These are phyloP conservation scores for Sporobolus alterniflorus DNA, from an alignment of 202 grass and related monocot species.

Conservation along the genomic window DNA sequence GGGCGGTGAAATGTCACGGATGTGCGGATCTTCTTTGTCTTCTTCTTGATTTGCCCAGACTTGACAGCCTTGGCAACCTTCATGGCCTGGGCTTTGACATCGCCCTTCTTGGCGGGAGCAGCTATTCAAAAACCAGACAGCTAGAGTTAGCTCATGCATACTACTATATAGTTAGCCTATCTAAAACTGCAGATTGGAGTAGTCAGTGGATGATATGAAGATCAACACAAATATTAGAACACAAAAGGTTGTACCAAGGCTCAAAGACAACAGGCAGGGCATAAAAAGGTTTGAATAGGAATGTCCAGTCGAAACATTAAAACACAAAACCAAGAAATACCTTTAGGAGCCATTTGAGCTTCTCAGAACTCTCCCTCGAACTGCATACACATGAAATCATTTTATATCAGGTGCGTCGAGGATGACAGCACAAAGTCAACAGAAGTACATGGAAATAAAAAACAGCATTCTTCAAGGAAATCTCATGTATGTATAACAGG, in stretches of 20 bases:
- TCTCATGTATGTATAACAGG: neutral
- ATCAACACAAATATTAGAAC: neutral
- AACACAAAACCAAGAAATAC: neutral
- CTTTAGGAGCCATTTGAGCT: slow-evolving; percentile 48
- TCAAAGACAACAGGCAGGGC: too few species aligned
- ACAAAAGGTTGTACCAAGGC: too few species aligned
- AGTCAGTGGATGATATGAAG: neutral
- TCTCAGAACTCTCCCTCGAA: slow-evolving; percentile 13
- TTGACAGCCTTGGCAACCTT: slow-evolving; percentile 83
- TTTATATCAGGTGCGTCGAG: neutral
- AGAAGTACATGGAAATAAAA: neutral
- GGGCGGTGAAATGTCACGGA: slow-evolving; percentile 74
- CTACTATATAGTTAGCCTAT: neutral
- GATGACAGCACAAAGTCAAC: neutral
- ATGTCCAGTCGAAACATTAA: neutral
- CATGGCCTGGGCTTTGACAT: slow-evolving; percentile 64
- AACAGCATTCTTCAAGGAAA: too few species aligned
- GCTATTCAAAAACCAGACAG: slow-evolving; percentile 1
- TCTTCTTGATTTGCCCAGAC: slow-evolving; percentile 53
- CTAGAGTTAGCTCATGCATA: neutral
- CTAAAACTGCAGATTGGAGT: neutral
- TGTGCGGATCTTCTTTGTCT: slow-evolving; percentile 69
- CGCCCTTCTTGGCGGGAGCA: slow-evolving; percentile 44
- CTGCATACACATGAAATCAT: neutral
- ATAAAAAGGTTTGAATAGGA: neutral